Percentiles rank a stretch among this genome's conserved stretches.
Evolutionary conservation across 345 rosid genomes (phyloP).

Genomic region (Schrenkiella parvula): DNA sequence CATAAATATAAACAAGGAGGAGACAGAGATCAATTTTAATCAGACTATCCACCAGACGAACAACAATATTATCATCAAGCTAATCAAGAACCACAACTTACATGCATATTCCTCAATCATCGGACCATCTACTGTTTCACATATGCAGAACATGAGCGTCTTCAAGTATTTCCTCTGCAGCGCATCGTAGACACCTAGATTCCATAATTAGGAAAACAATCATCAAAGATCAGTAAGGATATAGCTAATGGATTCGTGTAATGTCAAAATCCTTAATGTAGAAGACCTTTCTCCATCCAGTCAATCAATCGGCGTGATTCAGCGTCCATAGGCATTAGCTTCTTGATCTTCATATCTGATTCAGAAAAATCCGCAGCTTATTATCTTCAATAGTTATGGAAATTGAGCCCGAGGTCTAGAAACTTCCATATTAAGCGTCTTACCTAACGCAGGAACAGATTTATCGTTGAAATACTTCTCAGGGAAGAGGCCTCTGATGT

Average conservation of each 20-base stretch:
- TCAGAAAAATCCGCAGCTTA: neutral
- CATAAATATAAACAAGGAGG: neutral
- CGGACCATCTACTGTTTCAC: conserved; percentile 71
- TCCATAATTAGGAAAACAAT: neutral
- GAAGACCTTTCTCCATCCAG: conserved; percentile 96
- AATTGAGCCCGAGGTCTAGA: neutral
- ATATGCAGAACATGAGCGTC: conserved; percentile 82
- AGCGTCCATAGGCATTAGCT: conserved; percentile 92
- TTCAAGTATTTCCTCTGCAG: conserved; percentile 83
- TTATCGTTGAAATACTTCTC: conserved; percentile 94
- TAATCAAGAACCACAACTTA: conserved; percentile 30
- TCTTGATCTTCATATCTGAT: conserved; percentile 94
- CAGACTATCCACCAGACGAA: neutral
- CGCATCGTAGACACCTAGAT: conserved; percentile 86
- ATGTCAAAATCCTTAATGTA: neutral
- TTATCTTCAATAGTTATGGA: neutral
- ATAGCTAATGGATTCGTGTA: neutral
- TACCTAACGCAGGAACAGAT: conserved; percentile 95
- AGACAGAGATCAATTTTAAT: neutral
- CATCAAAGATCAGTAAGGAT: neutral
- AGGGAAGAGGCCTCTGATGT: conserved; percentile 93
- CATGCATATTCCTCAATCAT: conserved; percentile 92
- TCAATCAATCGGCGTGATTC: conserved; percentile 95
- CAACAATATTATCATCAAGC: neutral
- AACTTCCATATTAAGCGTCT: conserved; percentile 12